These are phyloP conservation scores for Grosmannia huntii DNA, from an alignment of 2,329 filamentous ascomycete species.

Conservation along the genomic window DNA sequence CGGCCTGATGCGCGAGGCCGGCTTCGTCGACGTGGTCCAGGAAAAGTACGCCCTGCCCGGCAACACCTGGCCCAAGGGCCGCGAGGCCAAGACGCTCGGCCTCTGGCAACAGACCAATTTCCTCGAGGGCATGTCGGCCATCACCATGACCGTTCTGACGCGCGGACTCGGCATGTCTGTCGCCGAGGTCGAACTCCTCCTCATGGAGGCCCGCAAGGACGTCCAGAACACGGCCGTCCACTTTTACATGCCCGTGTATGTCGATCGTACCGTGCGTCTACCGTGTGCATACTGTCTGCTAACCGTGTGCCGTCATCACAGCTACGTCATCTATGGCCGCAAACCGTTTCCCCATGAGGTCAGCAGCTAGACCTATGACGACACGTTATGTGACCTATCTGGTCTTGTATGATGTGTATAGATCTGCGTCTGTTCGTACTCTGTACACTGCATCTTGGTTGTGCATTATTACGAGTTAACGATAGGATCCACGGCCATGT, in stretches of 20 bases:
- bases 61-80: slow-evolving; percentile 19
- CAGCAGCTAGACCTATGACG: too few species aligned
- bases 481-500: too few species aligned
- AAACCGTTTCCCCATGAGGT: background rate
- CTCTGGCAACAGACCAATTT: slow-evolving; percentile 19
- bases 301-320: background rate
- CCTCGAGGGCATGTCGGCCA: slow-evolving; percentile 16
- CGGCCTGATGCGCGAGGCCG: slow-evolving; percentile 16
- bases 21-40: slow-evolving; percentile 19
- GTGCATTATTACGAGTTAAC: too few species aligned
- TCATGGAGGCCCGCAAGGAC: slow-evolving; percentile 13
- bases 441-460: too few species aligned
- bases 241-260: slow-evolving; percentile 13
- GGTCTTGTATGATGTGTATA: too few species aligned
- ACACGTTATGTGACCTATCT: too few species aligned
- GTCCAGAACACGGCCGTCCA: slow-evolving; percentile 13
- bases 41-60: slow-evolving; percentile 16
- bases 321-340: background rate
- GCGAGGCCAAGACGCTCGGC: slow-evolving; percentile 16
- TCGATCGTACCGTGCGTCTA: background rate
- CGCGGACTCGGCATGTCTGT: slow-evolving; percentile 15
- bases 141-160: slow-evolving; percentile 16
- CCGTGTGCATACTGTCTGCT: background rate
- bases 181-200: slow-evolving; percentile 15
- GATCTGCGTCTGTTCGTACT: too few species aligned